A percentile compares a stretch with the other conserved stretches of the same genome.
These are phyloP conservation scores for Coleophoma crateriformis DNA, from an alignment of 2,329 filamentous ascomycete genomes.

Conservation along the genomic window DNA sequence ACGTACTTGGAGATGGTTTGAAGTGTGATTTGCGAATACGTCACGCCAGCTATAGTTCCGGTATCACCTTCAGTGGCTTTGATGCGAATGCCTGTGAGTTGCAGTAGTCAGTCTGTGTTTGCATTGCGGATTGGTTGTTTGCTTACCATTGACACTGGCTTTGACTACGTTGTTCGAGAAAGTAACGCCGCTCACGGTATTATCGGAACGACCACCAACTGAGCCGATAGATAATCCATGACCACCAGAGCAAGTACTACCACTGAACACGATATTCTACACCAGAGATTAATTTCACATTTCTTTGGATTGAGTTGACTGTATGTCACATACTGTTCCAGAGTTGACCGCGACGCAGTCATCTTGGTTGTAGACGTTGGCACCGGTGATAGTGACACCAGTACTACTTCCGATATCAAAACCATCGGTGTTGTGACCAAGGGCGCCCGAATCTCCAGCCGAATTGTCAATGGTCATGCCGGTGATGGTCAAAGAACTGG, in stretches of 20 bases:
- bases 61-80: constrained; percentile 48
- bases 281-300: constrained; percentile 2
- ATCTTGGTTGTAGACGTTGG: constrained; percentile 50
- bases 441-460: constrained; percentile 38
- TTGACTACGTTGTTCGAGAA: constrained; percentile 40
- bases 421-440: constrained; percentile 44
- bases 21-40: constrained; percentile 45
- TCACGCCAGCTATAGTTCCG: constrained; percentile 45
- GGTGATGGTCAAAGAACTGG: constrained; percentile 36
- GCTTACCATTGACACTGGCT: constrained; percentile 47
- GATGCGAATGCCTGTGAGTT: constrained; percentile 40
- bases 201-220: constrained; percentile 49
- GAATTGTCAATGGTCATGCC: constrained; percentile 50
- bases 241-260: constrained; percentile 5
- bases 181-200: constrained; percentile 45
- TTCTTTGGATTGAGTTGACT: constrained; percentile 31
- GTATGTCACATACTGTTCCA: constrained; percentile 31
- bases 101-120: constrained; percentile 32
- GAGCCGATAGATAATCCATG: constrained; percentile 49
- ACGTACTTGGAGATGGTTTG: constrained; percentile 43
- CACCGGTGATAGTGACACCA: constrained; percentile 41
- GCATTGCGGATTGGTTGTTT: constrained; percentile 14
- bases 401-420: constrained; percentile 41
- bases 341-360: constrained; percentile 54
- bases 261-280: constrained; percentile 25